Conservation (phyloP, 768 basidiomycete genomes). For the Termitomyces heimii region DNA sequence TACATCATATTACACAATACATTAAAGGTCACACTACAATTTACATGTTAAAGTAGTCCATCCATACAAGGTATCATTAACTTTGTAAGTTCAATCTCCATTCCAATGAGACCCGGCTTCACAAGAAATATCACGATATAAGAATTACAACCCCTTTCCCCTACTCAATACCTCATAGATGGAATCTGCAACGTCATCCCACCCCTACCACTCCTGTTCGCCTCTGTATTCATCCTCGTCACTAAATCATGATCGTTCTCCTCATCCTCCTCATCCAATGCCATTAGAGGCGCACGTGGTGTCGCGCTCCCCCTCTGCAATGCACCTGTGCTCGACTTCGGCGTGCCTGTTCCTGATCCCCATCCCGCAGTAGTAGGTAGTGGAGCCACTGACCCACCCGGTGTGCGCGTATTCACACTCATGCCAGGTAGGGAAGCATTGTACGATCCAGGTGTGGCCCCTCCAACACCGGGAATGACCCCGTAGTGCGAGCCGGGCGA, state of each 20-base stretch:
- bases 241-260: conserved; percentile 1
- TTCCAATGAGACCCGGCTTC: background rate
- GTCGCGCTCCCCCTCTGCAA: background rate
- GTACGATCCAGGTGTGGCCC: background rate
- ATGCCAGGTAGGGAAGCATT: background rate
- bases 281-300: background rate
- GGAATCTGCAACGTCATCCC: background rate
- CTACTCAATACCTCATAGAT: background rate
- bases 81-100: background rate
- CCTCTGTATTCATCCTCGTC: conserved; percentile 5
- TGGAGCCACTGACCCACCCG: background rate
- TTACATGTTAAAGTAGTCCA: background rate
- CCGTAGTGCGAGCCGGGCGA: background rate
- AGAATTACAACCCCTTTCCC: background rate
- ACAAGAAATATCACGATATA: background rate
- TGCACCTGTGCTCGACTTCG: background rate
- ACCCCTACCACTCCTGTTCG: conserved; percentile 2
- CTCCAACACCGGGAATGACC: background rate
- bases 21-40: background rate
- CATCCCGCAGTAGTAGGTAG: background rate
- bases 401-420: background rate
- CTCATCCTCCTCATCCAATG: conserved; percentile 2
- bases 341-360: background rate
- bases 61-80: background rate
- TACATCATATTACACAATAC: background rate